A percentile compares a stretch with the other conserved stretches of the same genome.
Evolutionary conservation across 331 rosid genomes (phyloP).

Genomic region (Pyrus hybrid): DNA sequence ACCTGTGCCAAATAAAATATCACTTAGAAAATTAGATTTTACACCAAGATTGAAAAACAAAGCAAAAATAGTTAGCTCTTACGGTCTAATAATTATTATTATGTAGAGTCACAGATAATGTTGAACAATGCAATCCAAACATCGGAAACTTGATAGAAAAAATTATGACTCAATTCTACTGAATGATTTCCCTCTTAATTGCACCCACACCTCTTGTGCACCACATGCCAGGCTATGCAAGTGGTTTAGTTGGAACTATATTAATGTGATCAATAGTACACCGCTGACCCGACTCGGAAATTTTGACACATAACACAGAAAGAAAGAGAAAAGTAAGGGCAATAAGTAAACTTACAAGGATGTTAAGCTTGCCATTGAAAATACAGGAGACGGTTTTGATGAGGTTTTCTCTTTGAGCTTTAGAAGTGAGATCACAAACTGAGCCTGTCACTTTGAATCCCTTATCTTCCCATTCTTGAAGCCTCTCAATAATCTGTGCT

Average conservation of each 20-base stretch:
- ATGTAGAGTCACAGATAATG: background rate
- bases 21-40: background rate
- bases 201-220: background rate
- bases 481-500: constrained; percentile 31
- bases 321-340: background rate
- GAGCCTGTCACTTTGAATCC: constrained; percentile 51
- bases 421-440: constrained; percentile 33
- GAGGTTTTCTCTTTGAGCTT: constrained; percentile 37
- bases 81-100: background rate
- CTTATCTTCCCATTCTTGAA: constrained; percentile 42
- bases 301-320: background rate
- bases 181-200: background rate
- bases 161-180: background rate
- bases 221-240: background rate
- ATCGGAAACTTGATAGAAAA: background rate
- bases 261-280: background rate
- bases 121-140: background rate
- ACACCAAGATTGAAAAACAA: background rate
- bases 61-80: background rate
- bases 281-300: background rate
- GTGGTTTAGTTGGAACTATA: background rate
- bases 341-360: constrained; percentile 30
- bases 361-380: constrained; percentile 58
- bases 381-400: constrained; percentile 27
- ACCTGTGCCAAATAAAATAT: constrained; percentile 18